Evolutionary conservation across 176 grass and related monocot species (phyloP).

Genomic region (Tillandsia fasciculata): DNA sequence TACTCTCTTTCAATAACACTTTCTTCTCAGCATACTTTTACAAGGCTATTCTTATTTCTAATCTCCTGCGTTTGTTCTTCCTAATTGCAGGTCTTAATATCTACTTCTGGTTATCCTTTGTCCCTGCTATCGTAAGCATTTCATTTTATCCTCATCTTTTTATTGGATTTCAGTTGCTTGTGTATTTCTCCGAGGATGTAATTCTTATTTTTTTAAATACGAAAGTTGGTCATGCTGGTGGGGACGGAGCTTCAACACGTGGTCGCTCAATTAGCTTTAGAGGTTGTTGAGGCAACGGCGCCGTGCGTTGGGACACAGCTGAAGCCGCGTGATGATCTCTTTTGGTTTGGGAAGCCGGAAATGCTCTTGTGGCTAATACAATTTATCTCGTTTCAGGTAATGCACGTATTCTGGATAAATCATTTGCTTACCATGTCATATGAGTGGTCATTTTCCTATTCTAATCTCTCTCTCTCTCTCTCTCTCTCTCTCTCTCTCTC

Average conservation of each 20-base stretch:
- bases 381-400: constrained; percentile 98
- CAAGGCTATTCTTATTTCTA: neutral
- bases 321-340: constrained; percentile 89
- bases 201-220: neutral
- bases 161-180: constrained; percentile 11
- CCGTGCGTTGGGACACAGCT: constrained; percentile 67
- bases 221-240: constrained; percentile 73
- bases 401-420: neutral
- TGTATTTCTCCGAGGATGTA: neutral
- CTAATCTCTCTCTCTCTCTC: constrained; percentile 10
- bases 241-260: constrained; percentile 87
- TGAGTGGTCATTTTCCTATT: constrained; percentile 4
- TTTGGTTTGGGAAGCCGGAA: constrained; percentile 92
- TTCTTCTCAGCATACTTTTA: neutral
- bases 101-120: constrained; percentile 95
- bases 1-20: neutral
- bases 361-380: constrained; percentile 93
- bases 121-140: constrained; percentile 70
- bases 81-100: constrained; percentile 82
- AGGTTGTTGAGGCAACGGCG: constrained; percentile 59
- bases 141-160: constrained; percentile 7
- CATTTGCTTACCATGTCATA: constrained; percentile 12
- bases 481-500: neutral
- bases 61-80: neutral
- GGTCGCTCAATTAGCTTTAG: constrained; percentile 67